Evolutionary conservation across 495 filamentous ascomycete species (phyloP), one percentile per base, ranked within the genome.

Genomic region (Chlorociboria aeruginascens): DNA sequence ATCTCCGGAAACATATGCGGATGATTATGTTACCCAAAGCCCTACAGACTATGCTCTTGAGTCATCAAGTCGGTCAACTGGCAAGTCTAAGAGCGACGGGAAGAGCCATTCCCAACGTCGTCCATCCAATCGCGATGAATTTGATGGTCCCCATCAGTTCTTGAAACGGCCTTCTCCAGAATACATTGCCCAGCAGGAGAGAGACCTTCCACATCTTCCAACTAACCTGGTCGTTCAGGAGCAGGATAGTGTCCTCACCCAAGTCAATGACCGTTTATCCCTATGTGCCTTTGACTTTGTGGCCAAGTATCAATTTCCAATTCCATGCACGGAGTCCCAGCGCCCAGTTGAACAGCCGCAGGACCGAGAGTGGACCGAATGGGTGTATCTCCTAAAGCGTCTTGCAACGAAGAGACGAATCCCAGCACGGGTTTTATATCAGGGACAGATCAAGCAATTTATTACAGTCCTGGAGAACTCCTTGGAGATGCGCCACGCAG

Each of bases 311-410:
- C 83, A 87, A 62, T 93, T 93, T 61, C 86, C 85, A 8, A 85
- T 93, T 58, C 86, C 86, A 12, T 56, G 90, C 57, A 67, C 69
- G 17, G 63, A 72, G 59, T 83, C 89, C 64, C 86, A 87, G 72
- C 76, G 86, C 56, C 79, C 78, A 30, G 85, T 93, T 52, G 79
- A 82, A 60, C 70, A 79, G 35, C 83, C 86, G 30, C 78, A 80
- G 55, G 86, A 93, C 64, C 74, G 85, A 50, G 86, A 89, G 64
- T 93, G 86, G 86, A 89, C 85, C 54, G 86, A 93, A 61, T 93
- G 86, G 86, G 85, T 89, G 31, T 86, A 88, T 65, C 76, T 93
- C 46, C 71, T 93, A 49, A 90, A 89, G 67, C 75, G 86, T 33
- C 71, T 93, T 49, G 86, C 86, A 32, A 90, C 85, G 32, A 89